Percentiles rank a stretch among this genome's conserved stretches.
Conservation (phyloP, 2,329 filamentous ascomycete genomes). For the Tolypocladium guangdongense region DNA sequence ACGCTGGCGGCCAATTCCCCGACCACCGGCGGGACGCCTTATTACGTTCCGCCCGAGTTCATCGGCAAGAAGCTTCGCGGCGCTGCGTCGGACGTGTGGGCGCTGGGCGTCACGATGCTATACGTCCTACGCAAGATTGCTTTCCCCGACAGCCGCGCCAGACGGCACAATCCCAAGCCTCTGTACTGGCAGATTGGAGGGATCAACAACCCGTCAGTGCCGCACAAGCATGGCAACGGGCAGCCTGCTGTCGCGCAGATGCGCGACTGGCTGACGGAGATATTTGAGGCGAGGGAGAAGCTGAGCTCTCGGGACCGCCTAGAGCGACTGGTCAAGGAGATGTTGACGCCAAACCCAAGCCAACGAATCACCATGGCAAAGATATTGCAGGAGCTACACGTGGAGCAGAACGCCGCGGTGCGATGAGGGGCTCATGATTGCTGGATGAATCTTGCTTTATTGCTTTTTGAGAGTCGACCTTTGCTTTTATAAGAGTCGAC, state of each 20-base stretch:
- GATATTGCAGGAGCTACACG: conserved; percentile 33
- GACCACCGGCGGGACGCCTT: conserved; percentile 46
- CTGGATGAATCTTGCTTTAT: background rate
- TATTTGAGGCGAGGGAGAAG: conserved; percentile 34
- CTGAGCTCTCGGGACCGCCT: conserved; percentile 36
- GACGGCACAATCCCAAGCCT: conserved; percentile 34
- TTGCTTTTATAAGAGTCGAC: background rate
- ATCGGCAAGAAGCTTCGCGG: conserved; percentile 44
- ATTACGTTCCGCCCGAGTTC: conserved; percentile 52
- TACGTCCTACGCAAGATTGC: conserved; percentile 45
- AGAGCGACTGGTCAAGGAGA: conserved; percentile 40
- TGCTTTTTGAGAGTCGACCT: background rate
- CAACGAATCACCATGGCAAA: conserved; percentile 45
- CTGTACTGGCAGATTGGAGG: conserved; percentile 50
- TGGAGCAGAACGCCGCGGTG: conserved; percentile 10
- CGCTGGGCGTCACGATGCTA: conserved; percentile 48
- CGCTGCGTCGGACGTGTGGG: conserved; percentile 47
- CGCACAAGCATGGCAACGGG: conserved; percentile 24
- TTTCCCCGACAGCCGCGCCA: conserved; percentile 41
- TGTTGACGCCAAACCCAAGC: conserved; percentile 39
- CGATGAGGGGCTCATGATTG: background rate
- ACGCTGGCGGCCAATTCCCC: conserved; percentile 34
- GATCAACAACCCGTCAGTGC: conserved; percentile 30
- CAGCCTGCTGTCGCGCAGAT: conserved; percentile 38
- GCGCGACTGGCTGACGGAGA: conserved; percentile 44